Evolutionary conservation across 2,329 filamentous ascomycete genomes (phyloP).

Genomic region (Alternaria sp.): DNA sequence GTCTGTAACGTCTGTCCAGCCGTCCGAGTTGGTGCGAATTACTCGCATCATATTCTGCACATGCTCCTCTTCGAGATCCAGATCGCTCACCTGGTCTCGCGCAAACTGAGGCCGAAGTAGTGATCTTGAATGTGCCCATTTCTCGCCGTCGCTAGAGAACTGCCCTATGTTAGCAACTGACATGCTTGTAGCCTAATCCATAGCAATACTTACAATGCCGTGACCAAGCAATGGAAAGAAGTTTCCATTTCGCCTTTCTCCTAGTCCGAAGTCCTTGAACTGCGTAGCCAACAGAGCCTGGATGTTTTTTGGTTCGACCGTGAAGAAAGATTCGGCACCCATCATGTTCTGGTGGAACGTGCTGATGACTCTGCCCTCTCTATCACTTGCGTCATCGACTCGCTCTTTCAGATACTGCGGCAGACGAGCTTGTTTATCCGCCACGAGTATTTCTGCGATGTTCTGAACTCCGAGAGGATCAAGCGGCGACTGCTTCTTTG

Average conservation of each 20-base stretch:
- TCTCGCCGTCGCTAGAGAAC: constrained; percentile 42
- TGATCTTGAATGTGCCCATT: constrained; percentile 43
- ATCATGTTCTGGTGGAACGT: constrained; percentile 37
- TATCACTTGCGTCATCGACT: constrained; percentile 26
- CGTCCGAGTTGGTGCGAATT: constrained; percentile 25
- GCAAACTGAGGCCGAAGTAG: constrained; percentile 50
- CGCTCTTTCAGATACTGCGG: constrained; percentile 42
- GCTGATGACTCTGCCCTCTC: constrained; percentile 31
- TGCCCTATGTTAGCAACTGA: constrained; percentile 11
- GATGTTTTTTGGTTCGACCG: constrained; percentile 56
- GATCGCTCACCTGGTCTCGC: constrained; percentile 42
- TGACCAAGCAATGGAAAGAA: constrained; percentile 53
- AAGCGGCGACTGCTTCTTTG: constrained; percentile 50
- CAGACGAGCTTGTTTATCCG: constrained; percentile 44
- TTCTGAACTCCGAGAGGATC: constrained; percentile 61
- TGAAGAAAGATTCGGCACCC: constrained; percentile 33
- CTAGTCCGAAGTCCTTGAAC: constrained; percentile 57
- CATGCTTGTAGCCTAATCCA: neutral
- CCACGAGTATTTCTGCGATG: constrained; percentile 50
- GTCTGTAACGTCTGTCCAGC: constrained; percentile 42
- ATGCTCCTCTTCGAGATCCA: constrained; percentile 44
- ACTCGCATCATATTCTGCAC: constrained; percentile 45
- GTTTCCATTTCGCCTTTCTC: constrained; percentile 42
- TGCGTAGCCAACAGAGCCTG: constrained; percentile 55
- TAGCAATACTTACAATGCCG: constrained; percentile 43